Evolutionary conservation across 1,284 basidiomycete species (phyloP).

Genomic region (Pseudozyma hubeiensis): DNA sequence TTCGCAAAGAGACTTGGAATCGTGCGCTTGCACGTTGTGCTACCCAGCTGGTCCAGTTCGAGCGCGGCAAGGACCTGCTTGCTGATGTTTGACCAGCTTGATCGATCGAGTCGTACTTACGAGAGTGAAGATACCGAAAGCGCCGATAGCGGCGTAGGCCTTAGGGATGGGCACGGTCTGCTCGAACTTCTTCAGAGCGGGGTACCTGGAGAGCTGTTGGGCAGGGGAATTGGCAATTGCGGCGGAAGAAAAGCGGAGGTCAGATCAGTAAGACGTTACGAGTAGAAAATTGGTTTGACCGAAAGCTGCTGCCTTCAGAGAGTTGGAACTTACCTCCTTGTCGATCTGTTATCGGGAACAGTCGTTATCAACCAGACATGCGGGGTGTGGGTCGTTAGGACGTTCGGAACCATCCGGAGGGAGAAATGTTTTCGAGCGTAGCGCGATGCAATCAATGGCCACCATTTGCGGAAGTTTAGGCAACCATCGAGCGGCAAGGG

Average conservation of each 20-base stretch:
- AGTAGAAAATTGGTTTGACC: too few species aligned
- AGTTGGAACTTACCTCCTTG: conserved; percentile 80
- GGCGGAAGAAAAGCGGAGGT: not conserved
- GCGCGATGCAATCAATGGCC: not conserved
- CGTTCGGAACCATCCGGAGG: not conserved
- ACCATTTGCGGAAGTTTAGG: too few species aligned
- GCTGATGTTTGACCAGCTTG: too few species aligned
- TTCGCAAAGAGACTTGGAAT: too few species aligned
- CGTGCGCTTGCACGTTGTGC: too few species aligned
- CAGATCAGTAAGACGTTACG: not conserved
- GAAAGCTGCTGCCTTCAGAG: not conserved
- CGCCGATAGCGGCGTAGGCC: conserved; percentile 86
- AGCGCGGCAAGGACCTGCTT: too few species aligned
- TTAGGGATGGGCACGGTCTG: conserved; percentile 91
- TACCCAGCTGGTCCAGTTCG: too few species aligned
- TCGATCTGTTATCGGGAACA: conserved; percentile 76
- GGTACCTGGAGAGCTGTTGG: conserved; percentile 86
- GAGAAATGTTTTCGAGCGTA: not conserved
- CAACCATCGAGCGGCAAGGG: not conserved
- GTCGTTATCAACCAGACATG: not conserved
- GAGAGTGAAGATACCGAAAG: conserved; percentile 73
- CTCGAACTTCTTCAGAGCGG: conserved; percentile 76
- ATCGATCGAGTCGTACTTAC: conserved; percentile 30
- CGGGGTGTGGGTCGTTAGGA: not conserved
- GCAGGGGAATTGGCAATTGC: too few species aligned